Base-by-base conservation (phyloP, 164 flowering plant species). In the Akebia trifoliata region DNA sequence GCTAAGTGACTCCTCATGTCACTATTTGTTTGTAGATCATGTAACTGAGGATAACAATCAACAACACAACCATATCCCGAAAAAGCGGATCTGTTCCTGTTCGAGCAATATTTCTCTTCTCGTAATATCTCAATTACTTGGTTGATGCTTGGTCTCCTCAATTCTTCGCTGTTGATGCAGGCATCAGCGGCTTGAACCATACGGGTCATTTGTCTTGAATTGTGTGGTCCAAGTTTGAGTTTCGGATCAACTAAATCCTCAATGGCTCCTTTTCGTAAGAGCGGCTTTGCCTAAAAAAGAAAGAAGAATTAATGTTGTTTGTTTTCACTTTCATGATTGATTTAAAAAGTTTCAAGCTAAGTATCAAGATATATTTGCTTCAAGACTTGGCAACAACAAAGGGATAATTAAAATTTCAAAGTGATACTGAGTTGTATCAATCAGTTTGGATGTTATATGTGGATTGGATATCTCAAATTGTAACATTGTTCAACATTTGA, bases 1-100 rank as follows among this genome's bases (percentile, higher is more conserved):
- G 94, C 94, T 37, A 90, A 65, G 59, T 90, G 95, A 54, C 76
- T 74, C 60, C 38, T 78, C 82, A 82, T 82, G 52, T 87, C 95
- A 59, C 75, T 76, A 60, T 73, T 78, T 2, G 81, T 64, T 45
- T 73, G 84, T 50, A 29, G 17, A 29, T 60, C 46, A 26, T 74
- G 77, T 28, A 67, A 36, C 18, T 72, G 79, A 24, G 78, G 35
- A 52, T 64, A 62, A 54, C 71, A 70, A 45, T 81, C 86, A 46
- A 56, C 58, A 8, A 77, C 57, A 15, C 49, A 60, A 8, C 73
- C 60, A 39, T 59, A 66, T 7, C 74, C 74, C 8, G 78, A 54
- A 46, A 69, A 69, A 49, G 54, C 51, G 5, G 70, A 50, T 56
- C 67, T 75, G 56, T 66, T 76, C 56, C 40, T 71, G 56, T 6